Base-by-base conservation (phyloP, 2,329 filamentous ascomycete species). In the Hypomyces perniciosus region DNA sequence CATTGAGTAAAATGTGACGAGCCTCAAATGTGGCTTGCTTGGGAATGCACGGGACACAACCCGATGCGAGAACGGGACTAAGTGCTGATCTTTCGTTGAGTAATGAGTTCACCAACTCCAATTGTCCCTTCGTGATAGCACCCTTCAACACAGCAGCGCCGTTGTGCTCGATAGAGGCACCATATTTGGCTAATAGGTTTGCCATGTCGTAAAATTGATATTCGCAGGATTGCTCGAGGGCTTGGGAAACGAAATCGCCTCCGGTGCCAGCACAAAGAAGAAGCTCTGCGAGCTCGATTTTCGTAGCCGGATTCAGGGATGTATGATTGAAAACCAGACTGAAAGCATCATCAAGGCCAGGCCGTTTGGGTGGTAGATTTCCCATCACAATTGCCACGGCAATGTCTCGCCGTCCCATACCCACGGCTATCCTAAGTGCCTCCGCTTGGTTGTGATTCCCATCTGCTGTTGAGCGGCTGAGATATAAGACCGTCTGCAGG, bases 241-340 rank as follows among this genome's bases (percentile, higher is more conserved):
- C 77, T 30, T 67, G 64, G 0, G 77, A 71, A 1, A 79, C 64
- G 1, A 70, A 65, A 10, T 78, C 73, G 2, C 81, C 81, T 9
- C 70, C 67, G 1, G 80, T 79, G 0, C 81, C 80, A 1, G 77
- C 79, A 48, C 80, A 82, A 2, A 85, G 68, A 1, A 85, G 60
- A 3, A 81, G 65, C 59, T 84, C 79, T 0, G 76, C 69, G 54
- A 84, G 66, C 2, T 71, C 70, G 39, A 78, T 63, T 57, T 78
- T 81, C 31, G 75, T 72, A 30, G 72, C 70, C 0, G 75, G 72
- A 5, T 69, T 70, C 13, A 79, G 68, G 2, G 72, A 71, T 2
- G 71, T 60, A 44, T 76, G 72, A 1, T 69, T 61, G 52, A 78
- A 71, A 1, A 82, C 64, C 5, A 70, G 61, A 2, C 67, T 65